Evolutionary conservation across 805 yeast genomes (phyloP).

Genomic region (Wickerhamiella galacta): DNA sequence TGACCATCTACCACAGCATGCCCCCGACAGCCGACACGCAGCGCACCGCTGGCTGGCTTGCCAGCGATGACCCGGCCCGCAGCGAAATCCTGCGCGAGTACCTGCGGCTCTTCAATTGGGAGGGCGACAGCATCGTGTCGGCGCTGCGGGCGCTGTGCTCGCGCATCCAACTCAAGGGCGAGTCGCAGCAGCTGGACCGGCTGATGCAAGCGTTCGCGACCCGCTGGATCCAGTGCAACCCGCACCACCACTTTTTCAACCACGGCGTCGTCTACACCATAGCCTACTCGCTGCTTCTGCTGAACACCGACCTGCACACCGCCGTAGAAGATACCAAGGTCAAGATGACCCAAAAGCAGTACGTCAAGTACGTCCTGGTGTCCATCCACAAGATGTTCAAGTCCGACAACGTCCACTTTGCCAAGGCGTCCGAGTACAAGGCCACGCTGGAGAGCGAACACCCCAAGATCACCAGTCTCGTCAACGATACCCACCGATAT

Average conservation of each 20-base stretch:
- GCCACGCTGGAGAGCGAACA: constrained; percentile 9
- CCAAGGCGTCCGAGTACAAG: constrained; percentile 6
- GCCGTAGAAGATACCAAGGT: constrained; percentile 22
- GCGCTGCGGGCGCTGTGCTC: constrained; percentile 47
- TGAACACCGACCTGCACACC: constrained; percentile 66
- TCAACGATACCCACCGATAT: constrained; percentile 8
- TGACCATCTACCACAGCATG: constrained; percentile 8
- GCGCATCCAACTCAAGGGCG: constrained; percentile 59
- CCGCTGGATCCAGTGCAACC: constrained; percentile 39
- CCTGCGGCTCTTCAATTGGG: constrained; percentile 27
- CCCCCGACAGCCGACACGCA: constrained; percentile 4
- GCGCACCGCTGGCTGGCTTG: constrained; percentile 9
- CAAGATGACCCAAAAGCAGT: constrained; percentile 27
- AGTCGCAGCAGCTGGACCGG: constrained; percentile 65
- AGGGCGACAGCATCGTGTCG: constrained; percentile 34
- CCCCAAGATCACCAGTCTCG: constrained; percentile 7
- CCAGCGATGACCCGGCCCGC: constrained; percentile 4
- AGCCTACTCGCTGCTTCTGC: constrained; percentile 50
- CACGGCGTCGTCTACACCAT: constrained; percentile 49
- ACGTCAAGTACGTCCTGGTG: constrained; percentile 33
- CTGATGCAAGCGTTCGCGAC: constrained; percentile 51
- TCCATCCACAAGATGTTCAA: constrained; percentile 25
- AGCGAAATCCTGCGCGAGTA: constrained; percentile 21
- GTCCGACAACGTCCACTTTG: constrained; percentile 2
- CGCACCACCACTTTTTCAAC: constrained; percentile 32